Evolutionary conservation across 2,329 filamentous ascomycete genomes (phyloP).

Genomic region (Xylaria arbuscula): DNA sequence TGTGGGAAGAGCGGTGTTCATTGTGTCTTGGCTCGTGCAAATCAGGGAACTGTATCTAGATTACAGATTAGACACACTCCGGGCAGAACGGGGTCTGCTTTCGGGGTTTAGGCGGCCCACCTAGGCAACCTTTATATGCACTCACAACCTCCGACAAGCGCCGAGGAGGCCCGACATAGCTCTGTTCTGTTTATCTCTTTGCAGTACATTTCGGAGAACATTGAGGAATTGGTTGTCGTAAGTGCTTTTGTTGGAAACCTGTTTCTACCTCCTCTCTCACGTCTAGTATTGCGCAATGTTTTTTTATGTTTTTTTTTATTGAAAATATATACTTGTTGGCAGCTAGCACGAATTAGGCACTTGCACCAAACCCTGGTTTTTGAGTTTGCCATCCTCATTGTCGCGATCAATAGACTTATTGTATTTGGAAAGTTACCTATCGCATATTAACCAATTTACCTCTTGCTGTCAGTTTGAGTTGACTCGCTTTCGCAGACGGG

Average conservation of each 20-base stretch:
- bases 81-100: neutral
- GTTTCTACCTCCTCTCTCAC: neutral
- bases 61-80: neutral
- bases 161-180: too few relatives aligned
- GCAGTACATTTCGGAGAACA: too few relatives aligned
- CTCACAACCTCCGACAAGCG: neutral
- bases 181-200: too few relatives aligned
- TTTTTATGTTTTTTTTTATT: neutral
- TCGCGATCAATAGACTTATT: too few relatives aligned
- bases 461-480: too few relatives aligned
- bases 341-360: neutral
- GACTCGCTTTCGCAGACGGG: too few relatives aligned
- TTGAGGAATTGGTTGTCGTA: too few relatives aligned
- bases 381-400: neutral
- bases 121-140: too few relatives aligned
- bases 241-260: neutral
- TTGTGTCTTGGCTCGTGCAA: slow-evolving; percentile 2
- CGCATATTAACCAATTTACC: too few relatives aligned
- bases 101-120: neutral
- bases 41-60: neutral
- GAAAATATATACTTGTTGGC: neutral
- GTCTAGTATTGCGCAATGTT: neutral
- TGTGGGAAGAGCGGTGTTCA: neutral
- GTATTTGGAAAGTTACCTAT: too few relatives aligned
- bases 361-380: neutral